Evolutionary conservation across 116 monocot genomes (phyloP), one percentile per base, ranked within the genome.

Genomic region (Posidonia oceanica): DNA sequence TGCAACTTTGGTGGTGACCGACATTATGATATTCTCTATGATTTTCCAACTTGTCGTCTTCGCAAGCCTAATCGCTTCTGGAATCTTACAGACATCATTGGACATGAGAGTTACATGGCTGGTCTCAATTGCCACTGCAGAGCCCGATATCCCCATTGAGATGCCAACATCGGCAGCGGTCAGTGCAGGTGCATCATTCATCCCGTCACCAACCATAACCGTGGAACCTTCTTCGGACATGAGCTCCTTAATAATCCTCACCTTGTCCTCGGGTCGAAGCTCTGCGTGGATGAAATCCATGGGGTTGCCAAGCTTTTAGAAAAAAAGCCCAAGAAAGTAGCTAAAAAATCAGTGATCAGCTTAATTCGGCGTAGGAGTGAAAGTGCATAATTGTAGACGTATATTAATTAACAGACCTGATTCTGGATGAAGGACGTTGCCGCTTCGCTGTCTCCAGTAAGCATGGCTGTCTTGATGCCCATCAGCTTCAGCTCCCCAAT

Each of bases 141-240:
- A 98, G 22, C 97, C 97, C 22, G 93, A 92, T 59, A 98, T 69
- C 12, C 97, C 97, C 97, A 98, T 98, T 2, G 97, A 92, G 71
- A 98, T 92, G 18, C 97, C 97, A 15, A 98, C 97, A 52, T 87
- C 73, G 3, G 97, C 92, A 51, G 76, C 77, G 17, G 90, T 90
- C 60, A 98, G 61, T 54, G 93, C 87, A 23, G 97, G 97, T 18
- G 97, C 97, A 76, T 98, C 97, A 61, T 98, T 98, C 83, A 98
- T 87, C 1, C 97, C 97, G 77, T 98, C 97, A 36, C 97, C 97
- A 52, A 98, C 80, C 97, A 98, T 98, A 14, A 79, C 59, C n/a
- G 76, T 83, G 3, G 85, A 42, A 2, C 97, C 93, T 74, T 78
- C 74, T 51, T 70, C 78, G 37, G 69, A 55, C 71, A 86, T 92